Evolutionary conservation across 768 basidiomycete species (phyloP).

Genomic region (Panaeolus cyanescens): DNA sequence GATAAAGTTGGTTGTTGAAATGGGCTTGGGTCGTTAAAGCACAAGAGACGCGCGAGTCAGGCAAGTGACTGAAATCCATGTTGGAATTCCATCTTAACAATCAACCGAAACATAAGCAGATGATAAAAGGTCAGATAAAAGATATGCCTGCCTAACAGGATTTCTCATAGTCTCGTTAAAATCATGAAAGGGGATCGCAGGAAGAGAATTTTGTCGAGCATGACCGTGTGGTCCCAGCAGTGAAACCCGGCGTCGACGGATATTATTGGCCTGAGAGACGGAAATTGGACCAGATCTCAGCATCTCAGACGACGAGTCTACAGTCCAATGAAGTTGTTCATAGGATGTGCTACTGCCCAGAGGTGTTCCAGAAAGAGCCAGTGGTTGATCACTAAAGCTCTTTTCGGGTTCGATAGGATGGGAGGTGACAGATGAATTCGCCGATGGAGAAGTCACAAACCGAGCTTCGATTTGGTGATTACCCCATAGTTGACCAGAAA

Average conservation of each 20-base stretch:
- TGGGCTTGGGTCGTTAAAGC: background rate
- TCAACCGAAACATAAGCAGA: background rate
- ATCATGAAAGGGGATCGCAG: slow-evolving; percentile 13
- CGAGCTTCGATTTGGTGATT: slow-evolving; percentile 39
- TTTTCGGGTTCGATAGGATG: background rate
- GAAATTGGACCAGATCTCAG: background rate
- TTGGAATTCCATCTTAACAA: background rate
- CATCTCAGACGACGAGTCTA: background rate
- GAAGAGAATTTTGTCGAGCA: slow-evolving; percentile 13
- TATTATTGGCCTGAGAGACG: background rate
- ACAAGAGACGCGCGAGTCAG: background rate
- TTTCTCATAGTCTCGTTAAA: background rate
- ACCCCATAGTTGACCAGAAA: slow-evolving; percentile 66
- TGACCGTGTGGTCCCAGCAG: slow-evolving; percentile 3
- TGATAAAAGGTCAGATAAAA: background rate
- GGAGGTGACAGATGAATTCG: background rate
- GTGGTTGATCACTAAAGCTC: background rate
- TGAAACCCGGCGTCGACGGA: background rate
- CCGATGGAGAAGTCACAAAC: slow-evolving; percentile 26
- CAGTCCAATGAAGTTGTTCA: background rate
- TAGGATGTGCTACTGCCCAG: background rate
- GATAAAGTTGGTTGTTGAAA: background rate
- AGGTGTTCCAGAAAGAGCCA: background rate
- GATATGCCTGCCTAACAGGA: slow-evolving; percentile 5
- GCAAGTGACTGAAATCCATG: background rate